Base-by-base conservation (phyloP, 306 rosid species). In the Cercis canadensis region DNA sequence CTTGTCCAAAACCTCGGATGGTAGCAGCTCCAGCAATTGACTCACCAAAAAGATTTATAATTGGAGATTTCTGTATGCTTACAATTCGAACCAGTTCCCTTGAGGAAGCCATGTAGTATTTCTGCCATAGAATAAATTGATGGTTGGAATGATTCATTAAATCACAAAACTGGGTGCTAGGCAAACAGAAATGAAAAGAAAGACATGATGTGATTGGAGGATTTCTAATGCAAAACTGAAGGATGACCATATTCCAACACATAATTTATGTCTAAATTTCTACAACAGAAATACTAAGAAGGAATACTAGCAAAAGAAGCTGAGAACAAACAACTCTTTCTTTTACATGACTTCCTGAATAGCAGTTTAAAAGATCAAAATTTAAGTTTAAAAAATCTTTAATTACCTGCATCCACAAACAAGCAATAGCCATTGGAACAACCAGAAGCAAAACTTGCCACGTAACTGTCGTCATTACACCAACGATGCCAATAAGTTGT, bases 381-480 rank as follows among this genome's bases (percentile, higher is more conserved):
- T n/a, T n/a, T n/a, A n/a, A 72, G 21, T 52, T 11, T 14, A 52
- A 19, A 63, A 44, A 41, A 47, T 40, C 13, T 55, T 51, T 47
- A 74, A 46, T 75, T 82, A 91, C 97, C 92, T 91, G 97, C 97
- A 91, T 91, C 97, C 97, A 91, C 84, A 87, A 70, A 77, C 96
- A 91, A 80, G 84, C 80, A 73, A 85, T 46, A 49, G 96, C 93
- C 97, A 90, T 88, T 36, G 98, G 98, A 71, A 92, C 54, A 68
- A 90, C 92, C 32, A 93, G 91, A 86, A 90, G 87, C 82, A 90
- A 85, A 76, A 93, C 80, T 84, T 92, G 98, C 96, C 98, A 92
- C 47, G 98, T 92, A 77, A 92, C 98, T 63, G 58, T 70, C 16
- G 93, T 77, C 97, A 92, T 92, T 37, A 92, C 98, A 57, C 79